Percentiles rank a stretch among this genome's conserved stretches.
These are phyloP conservation scores for Oidiodendron maius DNA, from an alignment of 495 filamentous ascomycete species.

Conservation along the genomic window DNA sequence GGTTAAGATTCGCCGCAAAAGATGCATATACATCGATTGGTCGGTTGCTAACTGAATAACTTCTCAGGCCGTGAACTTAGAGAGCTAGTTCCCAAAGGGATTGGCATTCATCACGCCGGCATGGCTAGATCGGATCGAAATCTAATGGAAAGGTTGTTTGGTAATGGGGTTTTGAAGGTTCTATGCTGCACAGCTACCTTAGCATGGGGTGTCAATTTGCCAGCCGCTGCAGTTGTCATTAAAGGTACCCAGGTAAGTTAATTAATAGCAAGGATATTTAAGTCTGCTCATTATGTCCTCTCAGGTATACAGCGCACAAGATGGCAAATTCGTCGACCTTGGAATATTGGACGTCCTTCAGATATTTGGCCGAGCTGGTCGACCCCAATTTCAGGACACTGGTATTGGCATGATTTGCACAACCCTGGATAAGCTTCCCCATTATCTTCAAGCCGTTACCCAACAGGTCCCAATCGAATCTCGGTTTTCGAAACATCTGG, in stretches of 20 bases:
- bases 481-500: conserved; percentile 78
- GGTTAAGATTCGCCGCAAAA: too few species aligned
- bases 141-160: conserved; percentile 85
- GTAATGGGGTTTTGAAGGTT: conserved; percentile 83
- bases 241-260: conserved; percentile 37
- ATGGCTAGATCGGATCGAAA: conserved; percentile 92
- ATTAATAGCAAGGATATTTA: neutral
- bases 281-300: conserved; percentile 49
- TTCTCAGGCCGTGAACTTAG: conserved; percentile 57
- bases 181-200: conserved; percentile 97
- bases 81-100: conserved; percentile 81
- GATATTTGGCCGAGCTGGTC: conserved; percentile 96
- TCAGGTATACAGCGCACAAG: conserved; percentile 90
- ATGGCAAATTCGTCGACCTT: conserved; percentile 93
- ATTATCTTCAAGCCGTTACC: conserved; percentile 90
- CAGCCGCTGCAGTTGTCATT: conserved; percentile 94
- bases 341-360: conserved; percentile 97
- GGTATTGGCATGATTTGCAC: conserved; percentile 98
- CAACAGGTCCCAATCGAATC: conserved; percentile 96
- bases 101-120: conserved; percentile 94
- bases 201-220: conserved; percentile 98
- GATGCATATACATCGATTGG: too few species aligned
- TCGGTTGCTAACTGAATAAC: neutral
- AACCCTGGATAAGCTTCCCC: conserved; percentile 82
- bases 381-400: conserved; percentile 92